These are phyloP conservation scores for Sisymbrium altissimum DNA, from an alignment of 345 rosid genomes.

Conservation along the genomic window DNA sequence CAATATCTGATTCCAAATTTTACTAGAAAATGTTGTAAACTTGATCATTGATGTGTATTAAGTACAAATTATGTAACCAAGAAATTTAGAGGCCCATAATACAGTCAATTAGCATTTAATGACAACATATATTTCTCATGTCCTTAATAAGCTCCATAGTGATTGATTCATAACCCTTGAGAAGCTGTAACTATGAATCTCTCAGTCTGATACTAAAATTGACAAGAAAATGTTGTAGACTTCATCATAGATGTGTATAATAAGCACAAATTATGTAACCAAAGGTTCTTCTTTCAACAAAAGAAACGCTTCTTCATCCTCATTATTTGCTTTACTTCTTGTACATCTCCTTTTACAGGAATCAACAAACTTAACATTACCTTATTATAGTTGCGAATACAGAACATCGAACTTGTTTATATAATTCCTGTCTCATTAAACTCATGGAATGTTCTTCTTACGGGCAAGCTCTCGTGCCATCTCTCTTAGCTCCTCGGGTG, in stretches of 20 bases:
- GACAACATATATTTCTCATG: too few species aligned
- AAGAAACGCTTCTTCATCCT: not conserved
- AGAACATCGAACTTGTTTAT: not conserved
- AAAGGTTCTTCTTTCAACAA: not conserved
- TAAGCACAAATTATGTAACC: not conserved
- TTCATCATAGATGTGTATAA: not conserved
- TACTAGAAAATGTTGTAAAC: not conserved
- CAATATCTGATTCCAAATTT: not conserved
- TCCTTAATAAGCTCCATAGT: too few species aligned
- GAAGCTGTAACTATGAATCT: too few species aligned
- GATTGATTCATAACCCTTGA: too few species aligned
- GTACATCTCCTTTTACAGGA: not conserved
- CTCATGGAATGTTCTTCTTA: conserved; percentile 33
- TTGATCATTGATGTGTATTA: not conserved
- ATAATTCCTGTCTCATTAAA: not conserved
- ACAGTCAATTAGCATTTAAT: too few species aligned
- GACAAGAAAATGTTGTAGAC: not conserved
- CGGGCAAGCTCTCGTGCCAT: conserved; percentile 52
- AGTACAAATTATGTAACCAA: not conserved
- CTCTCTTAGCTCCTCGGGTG: conserved; percentile 55
- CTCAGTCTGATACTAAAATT: too few species aligned
- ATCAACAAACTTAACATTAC: not conserved
- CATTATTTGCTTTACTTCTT: not conserved
- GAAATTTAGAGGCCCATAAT: too few species aligned
- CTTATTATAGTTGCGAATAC: not conserved